A percentile compares a stretch with the other conserved stretches of the same genome.
Conservation (phyloP, 768 basidiomycete genomes). For the Amanita rubescens region DNA sequence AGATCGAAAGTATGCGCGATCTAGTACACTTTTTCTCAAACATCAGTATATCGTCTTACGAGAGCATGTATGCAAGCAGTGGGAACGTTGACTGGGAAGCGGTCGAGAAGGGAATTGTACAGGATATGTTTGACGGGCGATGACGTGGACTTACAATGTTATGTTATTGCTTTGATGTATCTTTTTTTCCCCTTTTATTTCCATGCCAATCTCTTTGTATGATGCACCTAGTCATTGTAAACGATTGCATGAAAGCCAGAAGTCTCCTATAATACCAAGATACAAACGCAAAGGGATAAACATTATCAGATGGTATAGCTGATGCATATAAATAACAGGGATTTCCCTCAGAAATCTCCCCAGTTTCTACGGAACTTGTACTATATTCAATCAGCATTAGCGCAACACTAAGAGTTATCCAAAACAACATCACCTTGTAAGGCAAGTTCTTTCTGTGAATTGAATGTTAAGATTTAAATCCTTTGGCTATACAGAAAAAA, state of each 20-base stretch:
- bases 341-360: conserved; percentile 64
- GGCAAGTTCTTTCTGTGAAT: conserved; percentile 63
- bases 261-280: not conserved
- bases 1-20: conserved; percentile 80
- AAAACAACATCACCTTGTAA: conserved; percentile 61
- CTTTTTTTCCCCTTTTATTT: conserved; percentile 6
- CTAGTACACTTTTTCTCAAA: conserved; percentile 87
- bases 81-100: conserved; percentile 85
- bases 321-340: not conserved
- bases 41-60: conserved; percentile 84
- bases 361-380: conserved; percentile 86
- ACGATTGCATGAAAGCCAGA: not conserved
- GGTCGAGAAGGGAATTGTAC: conserved; percentile 72
- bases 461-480: not conserved
- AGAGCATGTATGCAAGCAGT: conserved; percentile 79
- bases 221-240: not conserved
- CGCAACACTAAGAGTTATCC: conserved; percentile 19
- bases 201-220: not conserved
- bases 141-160: conserved; percentile 23
- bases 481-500: conserved; percentile 6
- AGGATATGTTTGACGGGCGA: conserved; percentile 87
- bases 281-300: not conserved
- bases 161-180: too few relatives aligned
- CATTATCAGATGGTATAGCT: not conserved
- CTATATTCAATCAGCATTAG: conserved; percentile 61